Base-by-base conservation (phyloP, 2,329 filamentous ascomycete species). In the Endoconidiophora laricicola region DNA sequence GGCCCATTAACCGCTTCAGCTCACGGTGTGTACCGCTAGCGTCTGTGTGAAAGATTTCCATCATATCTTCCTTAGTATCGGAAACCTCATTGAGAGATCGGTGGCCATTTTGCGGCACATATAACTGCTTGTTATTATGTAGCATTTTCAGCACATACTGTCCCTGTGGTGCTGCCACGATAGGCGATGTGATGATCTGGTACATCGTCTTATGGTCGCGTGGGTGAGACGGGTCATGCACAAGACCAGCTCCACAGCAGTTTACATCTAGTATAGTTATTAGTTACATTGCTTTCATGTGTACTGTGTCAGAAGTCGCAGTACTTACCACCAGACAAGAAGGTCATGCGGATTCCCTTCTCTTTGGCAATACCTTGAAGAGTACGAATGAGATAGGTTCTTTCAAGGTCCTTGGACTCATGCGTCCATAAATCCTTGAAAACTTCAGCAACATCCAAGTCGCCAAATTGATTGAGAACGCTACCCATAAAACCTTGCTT, bases 1-100 rank as follows among this genome's bases (percentile, higher is more conserved):
- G 73, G 1, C 83, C 86, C 87, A 98, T 98, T 47, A 98, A 74
- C 60, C 90, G 84, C 68, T 88, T 88, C 60, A 88, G 72, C 63
- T 95, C 90, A 44, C 88, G 74, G 0, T 79, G 71, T 36, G 78
- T 71, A n/a, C 91, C 90, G 49, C 81, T 86, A 14, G 91, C 86
- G 58, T 98, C 91, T 6, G 82, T 85, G 59, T 91, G 86, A 74
- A 98, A 98, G 57, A 98, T 93, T 69, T 98, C 91, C 84, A 98
- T 94, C 91, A 98, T 98, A 66, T 98, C 91, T 65, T 98, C 91
- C 66, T 98, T 96, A 44, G 91, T 98, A 63, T 98, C 91, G 1
- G 81, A 83, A 1, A 84, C 74, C 56, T 81, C 75, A 54, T 86
- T 78, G 1, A 73, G 82, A 1, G 83, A 80, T 56, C 77, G 76